Evolutionary conservation across 2,329 filamentous ascomycete species (phyloP).

Genomic region (Rhinocladiella mackenziei): DNA sequence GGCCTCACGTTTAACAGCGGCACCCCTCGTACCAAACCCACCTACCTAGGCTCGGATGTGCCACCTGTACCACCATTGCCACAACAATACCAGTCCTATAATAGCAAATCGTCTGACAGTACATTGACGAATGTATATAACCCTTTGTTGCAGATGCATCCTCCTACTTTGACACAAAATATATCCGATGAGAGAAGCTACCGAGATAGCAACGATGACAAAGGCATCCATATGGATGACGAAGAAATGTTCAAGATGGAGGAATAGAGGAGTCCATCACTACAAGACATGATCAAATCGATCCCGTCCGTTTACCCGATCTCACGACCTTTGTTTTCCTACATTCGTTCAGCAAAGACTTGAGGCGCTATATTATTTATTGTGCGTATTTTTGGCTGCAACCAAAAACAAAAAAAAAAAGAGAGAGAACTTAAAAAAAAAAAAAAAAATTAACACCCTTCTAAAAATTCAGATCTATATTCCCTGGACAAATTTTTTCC

Average conservation of each 20-base stretch:
- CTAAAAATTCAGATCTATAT: no score
- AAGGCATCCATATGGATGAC: conserved; percentile 62
- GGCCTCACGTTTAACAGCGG: conserved; percentile 87
- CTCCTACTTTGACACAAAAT: conserved; percentile 44
- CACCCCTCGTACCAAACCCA: conserved; percentile 65
- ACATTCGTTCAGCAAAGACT: conserved; percentile 18
- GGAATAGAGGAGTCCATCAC: no score
- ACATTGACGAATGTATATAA: conserved; percentile 40
- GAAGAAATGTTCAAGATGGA: conserved; percentile 99
- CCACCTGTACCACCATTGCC: conserved; percentile 87
- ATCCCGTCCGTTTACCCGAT: conserved; percentile 3
- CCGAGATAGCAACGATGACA: conserved; percentile 64
- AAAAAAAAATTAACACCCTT: no score
- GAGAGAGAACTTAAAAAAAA: conserved; percentile 9
- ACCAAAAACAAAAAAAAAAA: conserved; percentile 4
- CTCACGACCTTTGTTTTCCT: conserved; percentile 10
- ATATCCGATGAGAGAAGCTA: conserved; percentile 56
- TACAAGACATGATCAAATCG: no score
- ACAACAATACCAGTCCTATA: conserved; percentile 38
- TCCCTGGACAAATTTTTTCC: no score
- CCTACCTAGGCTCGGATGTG: conserved; percentile 64
- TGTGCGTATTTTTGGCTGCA: conserved; percentile 14
- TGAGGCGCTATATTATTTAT: conserved; percentile 11
- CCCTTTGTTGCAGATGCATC: conserved; percentile 42
- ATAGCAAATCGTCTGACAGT: conserved; percentile 30